Evolutionary conservation across 306 rosid genomes (phyloP).

Genomic region (Trichosanthes truncata): DNA sequence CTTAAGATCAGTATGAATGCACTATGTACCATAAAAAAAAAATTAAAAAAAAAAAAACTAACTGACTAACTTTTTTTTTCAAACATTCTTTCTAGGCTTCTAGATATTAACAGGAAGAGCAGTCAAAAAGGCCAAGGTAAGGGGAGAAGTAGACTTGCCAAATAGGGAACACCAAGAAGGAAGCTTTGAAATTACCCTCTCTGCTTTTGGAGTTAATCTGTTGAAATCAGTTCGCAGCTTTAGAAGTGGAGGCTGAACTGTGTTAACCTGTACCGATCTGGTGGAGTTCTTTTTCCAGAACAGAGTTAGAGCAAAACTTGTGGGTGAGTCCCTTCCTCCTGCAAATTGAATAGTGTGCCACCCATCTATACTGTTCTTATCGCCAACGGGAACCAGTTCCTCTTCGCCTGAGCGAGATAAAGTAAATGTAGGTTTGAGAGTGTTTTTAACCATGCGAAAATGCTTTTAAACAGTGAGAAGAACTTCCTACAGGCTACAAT

Average conservation of each 20-base stretch:
- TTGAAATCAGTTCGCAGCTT: slow-evolving; percentile 73
- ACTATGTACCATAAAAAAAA: background rate
- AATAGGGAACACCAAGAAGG: slow-evolving; percentile 83
- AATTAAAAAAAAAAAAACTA: background rate
- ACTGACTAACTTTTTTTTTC: background rate
- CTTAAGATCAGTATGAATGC: background rate
- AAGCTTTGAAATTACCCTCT: slow-evolving; percentile 57
- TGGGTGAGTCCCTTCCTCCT: slow-evolving; percentile 69
- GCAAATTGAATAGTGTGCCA: slow-evolving; percentile 82
- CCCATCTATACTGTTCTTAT: slow-evolving; percentile 43
- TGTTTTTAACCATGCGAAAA: background rate
- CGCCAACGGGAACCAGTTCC: slow-evolving; percentile 42
- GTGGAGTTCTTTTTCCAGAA: slow-evolving; percentile 43
- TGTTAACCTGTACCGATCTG: slow-evolving; percentile 1
- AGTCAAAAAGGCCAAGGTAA: slow-evolving; percentile 55
- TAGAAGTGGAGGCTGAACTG: slow-evolving; percentile 33
- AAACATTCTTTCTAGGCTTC: background rate
- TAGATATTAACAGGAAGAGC: slow-evolving; percentile 55
- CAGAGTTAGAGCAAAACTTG: slow-evolving; percentile 42
- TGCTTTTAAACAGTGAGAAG: too few species aligned
- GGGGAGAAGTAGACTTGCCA: slow-evolving; percentile 88
- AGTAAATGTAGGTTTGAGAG: background rate
- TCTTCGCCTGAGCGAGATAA: slow-evolving; percentile 30
- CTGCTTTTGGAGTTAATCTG: slow-evolving; percentile 45
- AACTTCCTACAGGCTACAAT: background rate